Evolutionary conservation across 139 green algal species (phyloP).

Genomic region (Chlamydomonas applanata): DNA sequence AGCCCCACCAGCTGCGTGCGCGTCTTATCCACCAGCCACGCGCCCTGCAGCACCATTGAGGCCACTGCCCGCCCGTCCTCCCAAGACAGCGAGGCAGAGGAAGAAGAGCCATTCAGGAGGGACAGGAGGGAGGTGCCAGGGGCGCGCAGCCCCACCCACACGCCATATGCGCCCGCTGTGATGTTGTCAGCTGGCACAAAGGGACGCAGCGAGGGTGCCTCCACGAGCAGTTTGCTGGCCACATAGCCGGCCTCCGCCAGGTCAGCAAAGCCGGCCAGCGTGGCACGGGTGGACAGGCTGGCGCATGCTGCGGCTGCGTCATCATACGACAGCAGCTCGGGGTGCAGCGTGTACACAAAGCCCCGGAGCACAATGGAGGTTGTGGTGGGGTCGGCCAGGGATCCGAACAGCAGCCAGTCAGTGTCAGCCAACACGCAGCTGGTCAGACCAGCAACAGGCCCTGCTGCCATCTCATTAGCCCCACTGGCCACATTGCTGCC

Average conservation of each 20-base stretch:
- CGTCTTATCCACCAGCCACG: not conserved
- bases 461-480: not conserved
- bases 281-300: not conserved
- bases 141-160: not conserved
- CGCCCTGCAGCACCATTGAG: not conserved
- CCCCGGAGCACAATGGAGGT: too few relatives aligned
- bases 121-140: not conserved
- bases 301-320: not conserved
- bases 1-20: not conserved
- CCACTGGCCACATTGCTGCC: not conserved
- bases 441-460: not conserved
- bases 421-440: not conserved
- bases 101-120: not conserved
- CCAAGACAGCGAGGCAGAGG: not conserved
- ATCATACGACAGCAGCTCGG: not conserved
- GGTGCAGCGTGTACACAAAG: constrained; percentile 6
- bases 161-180: not conserved
- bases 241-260: not conserved
- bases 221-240: constrained; percentile 2
- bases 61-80: not conserved
- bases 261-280: not conserved
- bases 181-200: not conserved
- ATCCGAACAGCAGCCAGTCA: not conserved
- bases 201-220: not conserved
- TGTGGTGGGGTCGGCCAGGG: not conserved